Percentiles rank a stretch among this genome's conserved stretches.
These are phyloP conservation scores for Monascus ruber DNA, from an alignment of 2,329 filamentous ascomycete species.

Conservation along the genomic window DNA sequence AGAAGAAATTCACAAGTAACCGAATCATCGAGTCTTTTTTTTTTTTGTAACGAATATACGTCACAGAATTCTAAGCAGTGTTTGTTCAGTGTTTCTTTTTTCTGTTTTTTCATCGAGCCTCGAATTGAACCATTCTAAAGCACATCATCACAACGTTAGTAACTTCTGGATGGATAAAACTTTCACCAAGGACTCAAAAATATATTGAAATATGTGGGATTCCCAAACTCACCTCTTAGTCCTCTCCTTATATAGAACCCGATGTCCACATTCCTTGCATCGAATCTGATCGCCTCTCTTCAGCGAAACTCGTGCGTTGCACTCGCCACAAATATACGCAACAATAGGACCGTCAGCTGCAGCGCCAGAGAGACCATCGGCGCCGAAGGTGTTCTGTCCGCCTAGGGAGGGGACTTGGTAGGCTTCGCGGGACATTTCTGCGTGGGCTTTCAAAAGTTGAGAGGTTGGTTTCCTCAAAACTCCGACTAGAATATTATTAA, in stretches of 20 bases:
- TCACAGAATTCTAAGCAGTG: background rate
- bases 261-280: constrained; percentile 87
- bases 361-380: constrained; percentile 32
- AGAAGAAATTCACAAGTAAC: too few relatives aligned
- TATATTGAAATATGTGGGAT: background rate
- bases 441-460: too few relatives aligned
- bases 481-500: too few relatives aligned
- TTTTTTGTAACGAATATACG: too few relatives aligned
- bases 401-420: constrained; percentile 59
- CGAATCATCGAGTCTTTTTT: too few relatives aligned
- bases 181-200: background rate
- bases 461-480: too few relatives aligned
- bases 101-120: constrained; percentile 60
- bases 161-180: background rate
- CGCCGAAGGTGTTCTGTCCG: constrained; percentile 29
- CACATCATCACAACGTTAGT: constrained; percentile 4
- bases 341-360: constrained; percentile 45
- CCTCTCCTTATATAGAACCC: constrained; percentile 93
- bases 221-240: constrained; percentile 69
- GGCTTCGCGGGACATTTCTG: constrained; percentile 57
- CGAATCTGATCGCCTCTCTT: constrained; percentile 70
- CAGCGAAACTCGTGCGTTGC: constrained; percentile 63
- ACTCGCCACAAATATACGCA: constrained; percentile 72
- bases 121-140: constrained; percentile 90
- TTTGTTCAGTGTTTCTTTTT: background rate